Conservation (phyloP, 148 eudicot species). For the Nyssa sinensis region DNA sequence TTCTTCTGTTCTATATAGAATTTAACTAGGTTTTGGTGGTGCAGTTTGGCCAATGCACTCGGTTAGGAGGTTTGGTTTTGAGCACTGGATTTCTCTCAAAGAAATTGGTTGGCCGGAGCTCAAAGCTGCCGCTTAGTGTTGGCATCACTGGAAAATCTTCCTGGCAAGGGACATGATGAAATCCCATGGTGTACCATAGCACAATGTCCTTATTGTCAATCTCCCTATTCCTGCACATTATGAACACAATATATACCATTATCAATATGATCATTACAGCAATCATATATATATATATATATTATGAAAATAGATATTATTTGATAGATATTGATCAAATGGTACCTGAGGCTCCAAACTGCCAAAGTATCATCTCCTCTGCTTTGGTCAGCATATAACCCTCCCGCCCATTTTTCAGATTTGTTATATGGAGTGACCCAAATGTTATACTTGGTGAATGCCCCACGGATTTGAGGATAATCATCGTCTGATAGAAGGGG, state of each 20-base stretch:
- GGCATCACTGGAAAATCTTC: slow-evolving; percentile 61
- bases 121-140: slow-evolving; percentile 31
- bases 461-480: slow-evolving; percentile 44
- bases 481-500: slow-evolving; percentile 41
- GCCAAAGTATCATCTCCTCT: slow-evolving; percentile 41
- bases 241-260: no score
- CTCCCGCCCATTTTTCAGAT: slow-evolving; percentile 62
- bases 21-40: no score
- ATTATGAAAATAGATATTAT: no score
- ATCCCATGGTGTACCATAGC: slow-evolving; percentile 49
- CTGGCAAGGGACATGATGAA: slow-evolving; percentile 49
- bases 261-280: no score
- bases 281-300: no score
- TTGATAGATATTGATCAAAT: no score
- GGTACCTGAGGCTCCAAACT: slow-evolving; percentile 42
- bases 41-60: slow-evolving; percentile 13
- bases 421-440: slow-evolving; percentile 56
- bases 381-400: slow-evolving; percentile 45
- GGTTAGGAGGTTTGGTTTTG: slow-evolving; percentile 14
- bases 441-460: slow-evolving; percentile 34
- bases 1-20: no score
- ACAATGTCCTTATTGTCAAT: slow-evolving; percentile 56
- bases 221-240: slow-evolving; percentile 39
- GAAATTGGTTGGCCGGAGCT: slow-evolving; percentile 47
- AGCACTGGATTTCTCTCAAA: slow-evolving; percentile 44